Evolutionary conservation across 495 filamentous ascomycete genomes (phyloP), one percentile per base, ranked within the genome.

Genomic region (Collariella sp.): DNA sequence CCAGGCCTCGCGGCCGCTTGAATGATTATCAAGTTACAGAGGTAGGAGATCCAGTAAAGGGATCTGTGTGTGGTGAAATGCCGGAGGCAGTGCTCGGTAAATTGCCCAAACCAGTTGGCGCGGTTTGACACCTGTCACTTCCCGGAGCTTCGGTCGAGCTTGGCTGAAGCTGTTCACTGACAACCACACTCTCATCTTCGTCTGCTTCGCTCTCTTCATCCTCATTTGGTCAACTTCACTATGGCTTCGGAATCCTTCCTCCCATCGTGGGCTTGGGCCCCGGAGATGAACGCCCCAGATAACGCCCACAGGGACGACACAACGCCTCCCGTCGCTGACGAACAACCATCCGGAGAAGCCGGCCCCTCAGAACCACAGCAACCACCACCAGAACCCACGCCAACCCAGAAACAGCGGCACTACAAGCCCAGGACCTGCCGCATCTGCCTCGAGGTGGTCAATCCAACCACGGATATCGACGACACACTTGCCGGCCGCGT

Each of bases 361-460:
- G 54, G 34, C 40, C 20, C 38, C 40, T 16, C 48, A 44, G 29
- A 31, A n/a, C 15, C 61, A 11, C n/a, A n/a, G n/a, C n/a, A n/a
- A n/a, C 52, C 57, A 16, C 26, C 53, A 16, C 44, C 56, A 31
- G 62, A 69, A 45, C 57, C 66, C 29, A 53, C 62, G 22, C 49
- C 66, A 16, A 65, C 61, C 7, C 63, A 58, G 48, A 57, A 56
- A 31, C 62, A 50, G 47, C 75, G 70, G 55, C 75, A 79, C 59
- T 90, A 85, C 65, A 74, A 76, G 23, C 76, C 84, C 22, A 82
- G 90, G 41, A 84, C 79, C 50, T 98, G 93, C 67, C 88, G 93
- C 47, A 98, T 98, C 58, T 98, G 93, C 64, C 75, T 96, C 43
- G 93, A 96, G 57, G 83, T 76, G 1, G 88, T 95, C 23, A 70